Percentiles rank a stretch among this genome's conserved stretches.
Conservation (phyloP, 106 monocot genomes). For the Phalaenopsis aphrodite region DNA sequence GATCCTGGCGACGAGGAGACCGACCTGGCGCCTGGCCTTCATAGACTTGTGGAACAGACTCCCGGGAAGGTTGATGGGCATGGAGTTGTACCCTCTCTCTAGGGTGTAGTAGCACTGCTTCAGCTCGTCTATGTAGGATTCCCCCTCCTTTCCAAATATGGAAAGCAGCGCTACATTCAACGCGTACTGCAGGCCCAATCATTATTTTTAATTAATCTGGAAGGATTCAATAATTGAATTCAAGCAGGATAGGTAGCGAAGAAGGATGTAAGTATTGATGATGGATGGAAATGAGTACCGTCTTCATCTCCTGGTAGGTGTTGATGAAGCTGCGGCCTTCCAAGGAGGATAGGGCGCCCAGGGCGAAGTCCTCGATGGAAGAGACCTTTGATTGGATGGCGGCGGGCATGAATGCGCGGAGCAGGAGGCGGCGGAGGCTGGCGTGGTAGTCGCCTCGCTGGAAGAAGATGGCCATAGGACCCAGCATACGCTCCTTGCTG, state of each 20-base stretch:
- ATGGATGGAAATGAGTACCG: constrained; percentile 15
- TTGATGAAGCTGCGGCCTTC: constrained; percentile 48
- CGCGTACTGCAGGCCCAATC: constrained; percentile 44
- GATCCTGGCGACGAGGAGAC: constrained; percentile 41
- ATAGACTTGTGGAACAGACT: constrained; percentile 81
- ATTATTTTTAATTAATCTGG: neutral
- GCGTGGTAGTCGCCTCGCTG: constrained; percentile 78
- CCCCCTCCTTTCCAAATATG: constrained; percentile 63
- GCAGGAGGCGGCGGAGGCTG: constrained; percentile 48
- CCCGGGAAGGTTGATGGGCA: constrained; percentile 88
- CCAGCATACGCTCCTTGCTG: constrained; percentile 89
- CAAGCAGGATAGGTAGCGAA: too few species aligned
- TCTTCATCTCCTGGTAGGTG: constrained; percentile 89
- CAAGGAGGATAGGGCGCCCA: constrained; percentile 40
- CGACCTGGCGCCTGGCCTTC: constrained; percentile 58
- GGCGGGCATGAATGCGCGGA: constrained; percentile 71
- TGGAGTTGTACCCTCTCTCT: constrained; percentile 90
- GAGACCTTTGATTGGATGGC: constrained; percentile 36
- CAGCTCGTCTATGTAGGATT: constrained; percentile 50
- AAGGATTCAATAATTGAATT: neutral
- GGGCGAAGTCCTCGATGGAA: constrained; percentile 47
- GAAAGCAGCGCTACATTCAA: constrained; percentile 80
- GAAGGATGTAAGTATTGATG: too few species aligned
- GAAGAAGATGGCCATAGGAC: constrained; percentile 84
- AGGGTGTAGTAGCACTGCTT: constrained; percentile 69